These are phyloP conservation scores for Penicillium longicatenatum DNA, from an alignment of 495 filamentous ascomycete genomes.

Conservation along the genomic window DNA sequence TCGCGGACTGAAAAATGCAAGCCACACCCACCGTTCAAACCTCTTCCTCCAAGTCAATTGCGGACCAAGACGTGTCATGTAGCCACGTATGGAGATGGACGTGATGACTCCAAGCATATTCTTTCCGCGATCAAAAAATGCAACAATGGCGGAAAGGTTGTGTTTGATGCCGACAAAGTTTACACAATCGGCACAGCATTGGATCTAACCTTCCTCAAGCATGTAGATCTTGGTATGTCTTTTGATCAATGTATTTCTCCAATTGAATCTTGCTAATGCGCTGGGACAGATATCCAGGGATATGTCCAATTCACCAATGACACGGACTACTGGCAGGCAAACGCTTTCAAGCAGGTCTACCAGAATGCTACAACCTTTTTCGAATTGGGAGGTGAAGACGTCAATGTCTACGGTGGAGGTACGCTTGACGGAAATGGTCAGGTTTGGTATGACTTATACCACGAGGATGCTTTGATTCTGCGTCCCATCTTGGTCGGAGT, in stretches of 20 bases:
- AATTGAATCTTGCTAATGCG: not conserved
- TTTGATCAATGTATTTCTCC: not conserved
- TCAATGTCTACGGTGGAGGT: slow-evolving; percentile 67
- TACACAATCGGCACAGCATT: slow-evolving; percentile 67
- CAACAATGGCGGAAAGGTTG: slow-evolving; percentile 67
- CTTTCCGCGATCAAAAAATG: slow-evolving; percentile 60
- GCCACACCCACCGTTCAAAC: slow-evolving; percentile 37
- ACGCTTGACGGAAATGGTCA: slow-evolving; percentile 68
- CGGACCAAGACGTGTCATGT: slow-evolving; percentile 41
- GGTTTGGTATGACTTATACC: slow-evolving; percentile 68
- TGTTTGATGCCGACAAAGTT: slow-evolving; percentile 55
- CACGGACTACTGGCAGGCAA: slow-evolving; percentile 66
- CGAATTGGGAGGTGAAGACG: slow-evolving; percentile 66
- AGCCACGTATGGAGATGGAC: slow-evolving; percentile 39
- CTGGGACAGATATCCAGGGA: slow-evolving; percentile 50
- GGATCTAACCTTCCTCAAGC: slow-evolving; percentile 63
- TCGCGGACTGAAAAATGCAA: slow-evolving; percentile 33
- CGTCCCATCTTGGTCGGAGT: slow-evolving; percentile 63
- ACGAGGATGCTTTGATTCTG: slow-evolving; percentile 53
- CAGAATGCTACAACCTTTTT: slow-evolving; percentile 72
- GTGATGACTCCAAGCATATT: slow-evolving; percentile 61
- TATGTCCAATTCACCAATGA: slow-evolving; percentile 63
- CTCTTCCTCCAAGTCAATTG: slow-evolving; percentile 33
- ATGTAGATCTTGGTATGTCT: slow-evolving; percentile 58
- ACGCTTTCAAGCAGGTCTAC: slow-evolving; percentile 60